A percentile compares a stretch with the other conserved stretches of the same genome.
Evolutionary conservation across 805 yeast genomes (phyloP).

Genomic region (Cyberlindnera xylosilytica): DNA sequence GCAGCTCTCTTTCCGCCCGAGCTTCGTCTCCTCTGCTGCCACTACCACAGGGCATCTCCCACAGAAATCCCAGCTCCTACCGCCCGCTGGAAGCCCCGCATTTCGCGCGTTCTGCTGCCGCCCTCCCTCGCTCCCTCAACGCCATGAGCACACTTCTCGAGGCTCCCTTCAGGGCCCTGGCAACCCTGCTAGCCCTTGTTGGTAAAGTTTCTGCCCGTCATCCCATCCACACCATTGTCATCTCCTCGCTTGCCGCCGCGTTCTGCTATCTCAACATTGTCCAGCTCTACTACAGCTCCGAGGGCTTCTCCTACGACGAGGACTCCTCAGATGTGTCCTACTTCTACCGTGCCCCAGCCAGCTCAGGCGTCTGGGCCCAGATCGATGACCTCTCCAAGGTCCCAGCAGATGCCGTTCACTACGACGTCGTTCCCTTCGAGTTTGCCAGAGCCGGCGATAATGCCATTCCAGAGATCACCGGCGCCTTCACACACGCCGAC

Average conservation of each 20-base stretch:
- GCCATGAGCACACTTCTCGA: slow-evolving; percentile 18
- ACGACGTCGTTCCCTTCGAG: slow-evolving; percentile 52
- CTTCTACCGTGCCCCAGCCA: slow-evolving; percentile 36
- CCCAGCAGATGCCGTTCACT: slow-evolving; percentile 38
- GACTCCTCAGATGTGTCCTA: slow-evolving; percentile 23
- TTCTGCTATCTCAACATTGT: slow-evolving; percentile 74
- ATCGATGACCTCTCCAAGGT: slow-evolving; percentile 41
- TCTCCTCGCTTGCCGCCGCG: slow-evolving; percentile 72
- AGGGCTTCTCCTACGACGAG: slow-evolving; percentile 32
- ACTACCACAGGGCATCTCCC: background rate
- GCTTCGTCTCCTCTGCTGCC: background rate
- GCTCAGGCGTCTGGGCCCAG: slow-evolving; percentile 43
- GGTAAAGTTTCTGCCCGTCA: slow-evolving; percentile 62
- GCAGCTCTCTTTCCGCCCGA: background rate
- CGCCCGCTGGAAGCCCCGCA: slow-evolving; percentile 6
- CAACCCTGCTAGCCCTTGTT: slow-evolving; percentile 42
- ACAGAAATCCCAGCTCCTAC: background rate
- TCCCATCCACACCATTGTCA: slow-evolving; percentile 83
- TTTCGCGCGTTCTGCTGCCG: slow-evolving; percentile 1
- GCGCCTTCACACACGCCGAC: slow-evolving; percentile 38
- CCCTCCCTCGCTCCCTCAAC: slow-evolving; percentile 1
- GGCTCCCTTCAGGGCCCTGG: slow-evolving; percentile 30
- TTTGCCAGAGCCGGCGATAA: slow-evolving; percentile 46
- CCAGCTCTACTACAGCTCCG: slow-evolving; percentile 51
- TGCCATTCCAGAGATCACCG: slow-evolving; percentile 39